Evolutionary conservation across 2,329 filamentous ascomycete species (phyloP), one percentile per base, ranked within the genome.

Genomic region (Aspergillus sojae): DNA sequence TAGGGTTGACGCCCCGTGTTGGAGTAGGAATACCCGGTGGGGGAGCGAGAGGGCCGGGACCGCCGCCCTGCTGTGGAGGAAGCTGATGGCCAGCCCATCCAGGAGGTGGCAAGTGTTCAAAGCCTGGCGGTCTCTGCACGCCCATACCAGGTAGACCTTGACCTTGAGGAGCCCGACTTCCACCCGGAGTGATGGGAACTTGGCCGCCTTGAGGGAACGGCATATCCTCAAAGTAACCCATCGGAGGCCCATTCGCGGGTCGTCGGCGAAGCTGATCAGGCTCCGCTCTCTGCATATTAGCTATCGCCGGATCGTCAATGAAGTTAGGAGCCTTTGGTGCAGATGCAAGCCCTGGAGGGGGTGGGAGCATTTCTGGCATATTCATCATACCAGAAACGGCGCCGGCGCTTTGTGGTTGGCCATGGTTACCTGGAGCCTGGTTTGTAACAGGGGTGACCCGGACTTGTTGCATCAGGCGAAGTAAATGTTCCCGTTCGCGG

Each of bases 401-500:
- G 5, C 76, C 70, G 10, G 69, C 66, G 64, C 66, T 72, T 4
- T 68, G 70, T 11, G 76, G 75, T 48, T 72, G 73, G 32, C 66
- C 63, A n/a, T 71, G 69, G 62, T 65, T 73, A 53, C 70, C 68
- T 61, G 72, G 68, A 57, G 70, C 63, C 62, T 67, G 63, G 30
- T 68, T 67, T 30, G 61, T 54, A 64, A 66, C 60, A 58, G 76
- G 64, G 45, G 71, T 75, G 36, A 80, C 70, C 50, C 75, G 76
- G 19, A 83, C 80, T 71, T 86, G 83, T 69, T 90, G 87, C 91
- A 97, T 95, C 34, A 97, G 84, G 65, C 89, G 91, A 78, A 96
- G 91, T 56, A 97, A 81, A 74, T 95, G 94, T 67, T 96, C 91
- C n/a, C 90, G 87, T 70, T 94, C 91, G 70, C 84, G 87, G 74